These are phyloP conservation scores for Solanum okadae DNA, from an alignment of 257 asterid genomes.

Conservation along the genomic window DNA sequence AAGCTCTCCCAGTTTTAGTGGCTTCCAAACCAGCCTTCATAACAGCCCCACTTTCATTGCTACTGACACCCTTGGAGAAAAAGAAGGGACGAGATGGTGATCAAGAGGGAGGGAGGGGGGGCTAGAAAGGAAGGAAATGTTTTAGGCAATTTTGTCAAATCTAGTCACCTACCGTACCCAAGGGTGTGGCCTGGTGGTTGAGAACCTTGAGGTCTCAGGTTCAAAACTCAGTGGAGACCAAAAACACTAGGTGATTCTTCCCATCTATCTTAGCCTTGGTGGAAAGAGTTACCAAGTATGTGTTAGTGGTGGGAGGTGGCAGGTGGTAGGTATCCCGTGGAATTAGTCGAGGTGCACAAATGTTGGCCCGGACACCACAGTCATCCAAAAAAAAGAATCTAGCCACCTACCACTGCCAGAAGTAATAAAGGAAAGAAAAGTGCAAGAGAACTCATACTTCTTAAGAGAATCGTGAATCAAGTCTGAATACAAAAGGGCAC, in stretches of 20 bases:
- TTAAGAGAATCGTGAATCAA: neutral
- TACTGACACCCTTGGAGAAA: neutral
- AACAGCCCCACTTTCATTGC: neutral
- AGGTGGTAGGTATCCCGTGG: neutral
- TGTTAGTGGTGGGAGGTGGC: neutral
- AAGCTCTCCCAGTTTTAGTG: neutral
- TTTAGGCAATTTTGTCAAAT: neutral
- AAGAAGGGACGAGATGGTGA: neutral
- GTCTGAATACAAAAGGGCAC: neutral
- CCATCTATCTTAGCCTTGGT: neutral
- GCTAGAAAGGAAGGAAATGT: neutral
- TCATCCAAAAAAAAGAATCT: neutral
- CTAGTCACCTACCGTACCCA: neutral
- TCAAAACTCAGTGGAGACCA: neutral
- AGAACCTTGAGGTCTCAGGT: neutral
- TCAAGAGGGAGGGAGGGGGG: neutral
- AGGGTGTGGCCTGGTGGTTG: neutral
- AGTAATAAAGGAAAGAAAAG: neutral
- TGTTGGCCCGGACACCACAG: neutral
- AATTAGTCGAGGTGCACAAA: neutral
- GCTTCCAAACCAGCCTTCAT: neutral
- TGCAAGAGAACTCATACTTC: neutral
- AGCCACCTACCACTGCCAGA: neutral
- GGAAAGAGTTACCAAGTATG: neutral
- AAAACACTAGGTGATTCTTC: neutral